Evolutionary conservation across 352 stramenopile genomes (phyloP), one percentile per base, ranked within the genome.

Genomic region (Phytophthora hybrid): DNA sequence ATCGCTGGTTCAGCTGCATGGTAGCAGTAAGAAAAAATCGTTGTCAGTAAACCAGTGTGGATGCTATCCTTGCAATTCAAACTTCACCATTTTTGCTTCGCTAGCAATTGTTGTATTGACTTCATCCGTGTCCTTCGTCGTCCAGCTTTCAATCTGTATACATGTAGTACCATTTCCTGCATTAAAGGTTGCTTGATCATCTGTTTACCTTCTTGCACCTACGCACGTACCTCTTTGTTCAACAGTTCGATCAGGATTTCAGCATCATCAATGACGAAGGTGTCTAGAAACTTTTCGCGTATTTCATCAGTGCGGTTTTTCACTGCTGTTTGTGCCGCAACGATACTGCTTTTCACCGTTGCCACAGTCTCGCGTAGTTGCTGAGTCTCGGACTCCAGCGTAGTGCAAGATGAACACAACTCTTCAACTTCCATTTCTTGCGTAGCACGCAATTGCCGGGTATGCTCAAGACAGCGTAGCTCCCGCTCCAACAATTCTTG

Each of bases 231-330:
- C 67, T 83, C 76, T 66, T 76, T 74, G 34, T 69, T 65, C 19
- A 83, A 37, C 41, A 81, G 47, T 10, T 79, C 55, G 18, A 71
- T 71, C 39, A 81, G 59, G 8, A 63, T 75, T 39, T 67, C 58
- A 13, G 66, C 59, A 29, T 79, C 74, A 9, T 66, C 57, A n/a
- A 76, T 26, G n/a, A 73, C 71, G 18, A 83, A 83, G 23, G 58
- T 60, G 11, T 56, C 59, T 18, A 81, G 66, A 31, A 79, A 83
- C 34, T 77, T 81, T 18, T 77, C 64, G 5, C 77, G 77, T 52
- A 83, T 56, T 73, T 79, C 73, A 21, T 80, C 69, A 23, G 69
- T 63, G 49, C 63, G 75, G 34, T 81, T 81, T 63, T 74, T 79
- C 56, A 81, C 67, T n/a, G 71, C 63, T 13, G 63, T 79, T 74